Evolutionary conservation across 2,329 filamentous ascomycete species (phyloP).

Genomic region (Daldinia sp.): DNA sequence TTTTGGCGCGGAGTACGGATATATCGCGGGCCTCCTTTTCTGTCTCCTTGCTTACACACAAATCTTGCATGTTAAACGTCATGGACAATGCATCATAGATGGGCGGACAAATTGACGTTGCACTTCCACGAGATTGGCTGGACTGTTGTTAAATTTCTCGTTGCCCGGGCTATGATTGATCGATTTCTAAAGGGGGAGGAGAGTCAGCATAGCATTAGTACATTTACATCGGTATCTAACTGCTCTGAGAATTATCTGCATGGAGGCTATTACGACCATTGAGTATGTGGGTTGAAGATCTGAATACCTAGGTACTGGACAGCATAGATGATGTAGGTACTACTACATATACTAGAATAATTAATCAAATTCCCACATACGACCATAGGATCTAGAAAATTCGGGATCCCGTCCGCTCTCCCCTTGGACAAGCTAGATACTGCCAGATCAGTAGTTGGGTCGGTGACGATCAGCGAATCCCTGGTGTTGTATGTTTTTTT

Average conservation of each 20-base stretch:
- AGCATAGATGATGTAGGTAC: background rate
- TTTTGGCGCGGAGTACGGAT: conserved; percentile 33
- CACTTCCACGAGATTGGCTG: conserved; percentile 34
- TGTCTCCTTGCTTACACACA: conserved; percentile 12
- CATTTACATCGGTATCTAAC: conserved; percentile 4
- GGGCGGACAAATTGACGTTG: conserved; percentile 41
- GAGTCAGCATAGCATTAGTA: conserved; percentile 9
- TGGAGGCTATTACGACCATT: background rate
- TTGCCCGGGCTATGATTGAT: conserved; percentile 6
- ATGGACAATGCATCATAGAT: conserved; percentile 44
- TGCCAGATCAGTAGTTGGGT: too few species aligned
- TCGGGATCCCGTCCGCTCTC: background rate
- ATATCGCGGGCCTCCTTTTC: conserved; percentile 11
- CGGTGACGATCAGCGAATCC: too few species aligned
- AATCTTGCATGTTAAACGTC: conserved; percentile 24
- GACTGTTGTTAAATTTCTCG: conserved; percentile 7
- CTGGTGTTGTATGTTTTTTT: too few species aligned
- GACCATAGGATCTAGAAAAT: background rate
- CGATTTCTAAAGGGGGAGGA: background rate
- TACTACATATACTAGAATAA: background rate
- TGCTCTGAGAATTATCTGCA: conserved; percentile 1
- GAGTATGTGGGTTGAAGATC: background rate
- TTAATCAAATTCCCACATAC: background rate
- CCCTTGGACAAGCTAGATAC: background rate
- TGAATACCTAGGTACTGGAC: background rate